These are phyloP conservation scores for Curvularia verruculosa DNA, from an alignment of 2,329 filamentous ascomycete genomes.

Conservation along the genomic window DNA sequence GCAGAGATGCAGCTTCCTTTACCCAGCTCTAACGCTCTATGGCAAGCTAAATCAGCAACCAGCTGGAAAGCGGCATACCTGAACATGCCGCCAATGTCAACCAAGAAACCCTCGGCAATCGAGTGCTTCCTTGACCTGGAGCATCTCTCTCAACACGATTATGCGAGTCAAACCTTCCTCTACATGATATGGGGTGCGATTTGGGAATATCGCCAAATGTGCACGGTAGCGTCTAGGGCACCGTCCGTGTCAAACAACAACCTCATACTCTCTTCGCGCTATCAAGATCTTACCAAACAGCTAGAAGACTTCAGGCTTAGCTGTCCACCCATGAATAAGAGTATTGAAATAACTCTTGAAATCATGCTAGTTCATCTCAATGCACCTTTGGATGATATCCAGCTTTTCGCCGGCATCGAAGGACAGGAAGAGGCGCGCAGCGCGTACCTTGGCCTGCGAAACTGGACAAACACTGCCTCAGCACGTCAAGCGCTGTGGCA, in stretches of 20 bases:
- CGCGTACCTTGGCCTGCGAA: constrained; percentile 63
- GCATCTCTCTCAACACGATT: constrained; percentile 27
- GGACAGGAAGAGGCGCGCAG: constrained; percentile 68
- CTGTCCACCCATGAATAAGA: constrained; percentile 49
- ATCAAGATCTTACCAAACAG: constrained; percentile 65
- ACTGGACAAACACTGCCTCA: constrained; percentile 63
- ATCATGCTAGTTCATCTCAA: constrained; percentile 69
- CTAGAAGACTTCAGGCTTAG: constrained; percentile 60
- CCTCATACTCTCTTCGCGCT: constrained; percentile 47
- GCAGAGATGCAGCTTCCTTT: constrained; percentile 70
- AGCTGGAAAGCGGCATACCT: constrained; percentile 70
- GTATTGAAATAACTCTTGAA: constrained; percentile 48
- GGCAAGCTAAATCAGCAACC: constrained; percentile 67
- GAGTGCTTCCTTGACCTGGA: constrained; percentile 40
- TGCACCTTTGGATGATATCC: constrained; percentile 68
- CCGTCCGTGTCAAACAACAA: constrained; percentile 30
- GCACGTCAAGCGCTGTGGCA: constrained; percentile 69
- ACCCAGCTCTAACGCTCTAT: constrained; percentile 66
- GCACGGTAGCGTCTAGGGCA: constrained; percentile 58
- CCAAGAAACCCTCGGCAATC: constrained; percentile 34
- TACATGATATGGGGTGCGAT: constrained; percentile 70
- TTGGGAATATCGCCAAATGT: constrained; percentile 69
- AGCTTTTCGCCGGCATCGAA: constrained; percentile 71
- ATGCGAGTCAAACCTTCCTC: constrained; percentile 63
- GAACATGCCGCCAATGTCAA: constrained; percentile 29